Evolutionary conservation across 2,329 filamentous ascomycete species (phyloP), one percentile per base, ranked within the genome.

Genomic region (Dendrostoma leiphaemia): DNA sequence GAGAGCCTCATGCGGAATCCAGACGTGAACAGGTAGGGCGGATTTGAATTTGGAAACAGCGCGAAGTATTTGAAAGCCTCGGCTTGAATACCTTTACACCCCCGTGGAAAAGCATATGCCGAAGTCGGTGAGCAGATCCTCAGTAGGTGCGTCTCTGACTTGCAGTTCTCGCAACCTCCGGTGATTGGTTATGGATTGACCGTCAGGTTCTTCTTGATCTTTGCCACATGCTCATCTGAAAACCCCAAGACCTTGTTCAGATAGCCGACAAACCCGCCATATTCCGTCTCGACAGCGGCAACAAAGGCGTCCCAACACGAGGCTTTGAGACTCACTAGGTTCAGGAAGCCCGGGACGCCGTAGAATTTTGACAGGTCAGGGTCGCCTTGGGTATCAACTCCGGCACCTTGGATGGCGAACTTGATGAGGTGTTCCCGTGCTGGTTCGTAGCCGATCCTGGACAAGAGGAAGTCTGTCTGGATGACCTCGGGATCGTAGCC

Each of bases 391-490:
- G 21, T n/a, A 10, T 15, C 35, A 1, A 21, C n/a, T 6, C 43
- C 34, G 13, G 24, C 13, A 4, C 51, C 48, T 28, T 64, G 60
- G 56, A 72, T 62, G 12, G 77, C 72, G 51, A 74, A 76, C 4
- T 65, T 61, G 12, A 79, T 57, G 5, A 83, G 73, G 59, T 71
- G 69, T 54, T 76, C 72, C 19, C 79, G 76, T 6, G 74, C 77
- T 24, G 74, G 74, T 65, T 83, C 80, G 0, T 70, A 73, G 28
- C 80, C 79, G 57, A 83, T 71, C 26, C 80, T 73, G 9, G 79
- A 81, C 26, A 83, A 69, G 65, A 81, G 69, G 67, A 77, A 83
- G 67, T 83, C 80, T 40, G 76, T 65, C 19, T 67, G 61, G 31
- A 80, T 67, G 12, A 64, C 67, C 23, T 80, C 71, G 10, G 67